Evolutionary conservation across 257 asterid species (phyloP), one percentile per base, ranked within the genome.

Genomic region (Dorcoceras hygrometricum): DNA sequence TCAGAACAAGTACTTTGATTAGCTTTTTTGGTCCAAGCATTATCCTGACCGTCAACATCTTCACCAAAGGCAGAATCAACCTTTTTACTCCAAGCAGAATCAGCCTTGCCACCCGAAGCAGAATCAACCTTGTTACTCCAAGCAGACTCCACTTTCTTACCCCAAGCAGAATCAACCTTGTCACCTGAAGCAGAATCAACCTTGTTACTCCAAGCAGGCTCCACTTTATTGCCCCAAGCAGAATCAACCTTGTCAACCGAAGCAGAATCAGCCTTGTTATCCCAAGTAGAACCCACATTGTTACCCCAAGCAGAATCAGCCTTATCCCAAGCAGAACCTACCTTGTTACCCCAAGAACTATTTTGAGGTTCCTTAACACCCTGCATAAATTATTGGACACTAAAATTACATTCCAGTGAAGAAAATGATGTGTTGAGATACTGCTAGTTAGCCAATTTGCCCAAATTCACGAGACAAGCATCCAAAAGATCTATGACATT

Each of bases 141-240:
- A 23, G 39, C 74, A 29, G 69, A 46, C 31, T 68, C 78, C 12
- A 32, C 70, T 20, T 57, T 34, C 3, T 34, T 9, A 34, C 14
- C 43, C 43, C 4, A 34, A 34, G 43, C 43, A 54, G 68, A 46
- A 53, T 62, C 78, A 24, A 24, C 72, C 32, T 57, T 34, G 10
- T 34, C 43, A 12, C 43, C n/a, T n/a, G n/a, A 8, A 34, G 14
- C 43, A 43, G 68, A 46, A 53, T 59, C 78, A 24, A 23, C 72
- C 32, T 57, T 57, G 20, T 71, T 66, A 20, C 77, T 78, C 89
- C 85, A 78, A 46, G 82, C 66, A 28, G 71, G 14, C n/a, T 32
- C 23, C 36, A 8, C 58, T 27, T 75, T 67, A 26, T 71, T 68
- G 1, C 63, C 66, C 81, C 81, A 75, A 8, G 65, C 43, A 6